Percentiles rank a stretch among this genome's conserved stretches.
Conservation (phyloP, 2,329 filamentous ascomycete species). For the Hortaea werneckii region DNA sequence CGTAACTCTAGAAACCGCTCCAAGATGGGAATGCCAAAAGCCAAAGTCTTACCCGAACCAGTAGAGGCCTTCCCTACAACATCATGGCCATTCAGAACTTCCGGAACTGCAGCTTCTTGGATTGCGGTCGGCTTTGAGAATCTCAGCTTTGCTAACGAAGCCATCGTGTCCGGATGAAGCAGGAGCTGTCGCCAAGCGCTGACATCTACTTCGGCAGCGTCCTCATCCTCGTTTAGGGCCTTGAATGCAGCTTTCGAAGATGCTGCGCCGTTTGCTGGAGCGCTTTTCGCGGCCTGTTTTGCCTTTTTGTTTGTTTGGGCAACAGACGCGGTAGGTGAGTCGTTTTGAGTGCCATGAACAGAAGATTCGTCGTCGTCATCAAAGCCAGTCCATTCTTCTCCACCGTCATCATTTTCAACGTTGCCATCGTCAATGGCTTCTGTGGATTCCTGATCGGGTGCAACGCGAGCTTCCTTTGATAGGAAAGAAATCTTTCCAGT, state of each 20-base stretch:
- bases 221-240: conserved; percentile 34
- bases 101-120: conserved; percentile 68
- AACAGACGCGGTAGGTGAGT: conserved; percentile 14
- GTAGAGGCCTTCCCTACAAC: conserved; percentile 94
- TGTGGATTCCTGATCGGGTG: conserved; percentile 15
- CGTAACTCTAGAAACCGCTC: conserved; percentile 60
- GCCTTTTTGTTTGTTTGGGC: conserved; percentile 12
- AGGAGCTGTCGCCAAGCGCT: conserved; percentile 68
- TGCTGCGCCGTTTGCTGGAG: neutral
- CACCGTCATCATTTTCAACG: conserved; percentile 17
- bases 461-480: conserved; percentile 5
- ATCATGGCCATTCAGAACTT: conserved; percentile 73
- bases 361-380: conserved; percentile 26
- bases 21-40: conserved; percentile 87
- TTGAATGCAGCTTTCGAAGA: conserved; percentile 37
- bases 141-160: conserved; percentile 65
- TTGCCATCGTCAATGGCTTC: conserved; percentile 27
- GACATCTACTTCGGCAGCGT: conserved; percentile 49
- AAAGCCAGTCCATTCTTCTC: conserved; percentile 54
- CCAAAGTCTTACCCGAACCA: conserved; percentile 91
- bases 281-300: neutral
- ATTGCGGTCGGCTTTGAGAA: conserved; percentile 76
- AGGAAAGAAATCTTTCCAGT: conserved; percentile 41
- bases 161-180: conserved; percentile 61
- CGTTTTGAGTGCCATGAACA: conserved; percentile 16